These are phyloP conservation scores for Entomortierella parvispora DNA, from an alignment of 192 early-diverging fungal genomes.

Conservation along the genomic window DNA sequence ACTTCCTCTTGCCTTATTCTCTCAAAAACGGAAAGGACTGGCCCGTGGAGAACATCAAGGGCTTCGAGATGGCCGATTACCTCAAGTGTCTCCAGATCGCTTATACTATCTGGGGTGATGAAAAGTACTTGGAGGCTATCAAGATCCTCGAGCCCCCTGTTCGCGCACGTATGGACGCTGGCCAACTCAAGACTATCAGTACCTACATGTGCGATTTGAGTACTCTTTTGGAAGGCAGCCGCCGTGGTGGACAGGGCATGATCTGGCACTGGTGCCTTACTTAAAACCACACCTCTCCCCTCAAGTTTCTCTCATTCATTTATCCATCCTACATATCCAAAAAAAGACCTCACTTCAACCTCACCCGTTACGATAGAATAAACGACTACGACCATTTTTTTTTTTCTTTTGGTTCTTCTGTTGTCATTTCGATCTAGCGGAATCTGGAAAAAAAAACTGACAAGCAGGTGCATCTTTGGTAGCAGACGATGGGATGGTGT, in stretches of 20 bases:
- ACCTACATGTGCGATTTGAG: slow-evolving; percentile 45
- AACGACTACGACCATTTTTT: not conserved
- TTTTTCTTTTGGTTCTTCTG: not conserved
- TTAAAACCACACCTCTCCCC: slow-evolving; percentile 3
- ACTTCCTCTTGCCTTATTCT: slow-evolving; percentile 63
- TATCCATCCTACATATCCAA: too few relatives aligned
- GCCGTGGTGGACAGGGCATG: slow-evolving; percentile 43
- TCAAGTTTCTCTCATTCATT: not conserved
- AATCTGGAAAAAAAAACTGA: too few relatives aligned
- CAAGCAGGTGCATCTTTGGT: too few relatives aligned
- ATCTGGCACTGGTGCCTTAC: slow-evolving; percentile 53
- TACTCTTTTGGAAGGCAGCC: slow-evolving; percentile 25
- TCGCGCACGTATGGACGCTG: slow-evolving; percentile 26
- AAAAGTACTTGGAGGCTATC: slow-evolving; percentile 52
- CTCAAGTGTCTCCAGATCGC: slow-evolving; percentile 61
- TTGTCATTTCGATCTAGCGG: not conserved
- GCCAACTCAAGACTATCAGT: slow-evolving; percentile 32
- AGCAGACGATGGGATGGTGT: too few relatives aligned
- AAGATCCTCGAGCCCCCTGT: slow-evolving; percentile 38
- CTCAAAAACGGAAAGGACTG: slow-evolving; percentile 56
- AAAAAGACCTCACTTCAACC: too few relatives aligned
- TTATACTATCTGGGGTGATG: slow-evolving; percentile 58
- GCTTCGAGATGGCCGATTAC: slow-evolving; percentile 54
- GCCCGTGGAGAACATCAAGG: slow-evolving; percentile 55
- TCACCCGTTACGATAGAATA: not conserved